Evolutionary conservation across 768 basidiomycete genomes (phyloP), one percentile per base, ranked within the genome.

Genomic region (Rhodotorula toruloides): DNA sequence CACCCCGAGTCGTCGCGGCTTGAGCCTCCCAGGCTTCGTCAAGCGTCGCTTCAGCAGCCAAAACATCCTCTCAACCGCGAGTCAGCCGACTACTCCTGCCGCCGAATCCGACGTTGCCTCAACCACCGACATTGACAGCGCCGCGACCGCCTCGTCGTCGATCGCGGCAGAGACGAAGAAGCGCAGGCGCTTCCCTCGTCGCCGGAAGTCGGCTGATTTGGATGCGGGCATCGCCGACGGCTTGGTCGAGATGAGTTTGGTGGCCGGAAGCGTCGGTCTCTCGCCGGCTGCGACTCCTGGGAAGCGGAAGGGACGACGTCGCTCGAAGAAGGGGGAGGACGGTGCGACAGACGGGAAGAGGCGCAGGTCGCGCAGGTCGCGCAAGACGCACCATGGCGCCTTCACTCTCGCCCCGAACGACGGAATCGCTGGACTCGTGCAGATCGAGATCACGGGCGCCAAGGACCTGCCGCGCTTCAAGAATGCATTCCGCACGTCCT

Each of bases 361-460:
- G n/a, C 64, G 71, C 36, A 53, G 65, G 50, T 34, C 54, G 29
- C 61, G 58, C 47, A 65, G 56, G 19, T 42, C 61, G 21, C 29
- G 27, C 21, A 53, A 59, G 57, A 58, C 53, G 65, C 32, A n/a
- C 13, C 19, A 61, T 52, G 57, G 12, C 29, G 50, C 61, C n/a
- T 65, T 56, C 59, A 42, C 44, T 21, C 54, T 54, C 59, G 59
- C 54, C 34, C 58, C 63, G 27, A 82, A 79, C 9, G 86, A 90
- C 73, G 93, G 97, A 75, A 87, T 96, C 44, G 79, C 94, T 4
- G 94, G 94, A 1, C 91, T 98, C 63, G 93, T 97, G 43, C 89
- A 96, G 86, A 78, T 99, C 29, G 94, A 99, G 79, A 89, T 99
- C 65, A 81, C 85, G 64, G 80, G 84, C 19, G 94, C 91, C 32